Evolutionary conservation across 208 protist genomes (phyloP).

Genomic region (Lotmaria passim): DNA sequence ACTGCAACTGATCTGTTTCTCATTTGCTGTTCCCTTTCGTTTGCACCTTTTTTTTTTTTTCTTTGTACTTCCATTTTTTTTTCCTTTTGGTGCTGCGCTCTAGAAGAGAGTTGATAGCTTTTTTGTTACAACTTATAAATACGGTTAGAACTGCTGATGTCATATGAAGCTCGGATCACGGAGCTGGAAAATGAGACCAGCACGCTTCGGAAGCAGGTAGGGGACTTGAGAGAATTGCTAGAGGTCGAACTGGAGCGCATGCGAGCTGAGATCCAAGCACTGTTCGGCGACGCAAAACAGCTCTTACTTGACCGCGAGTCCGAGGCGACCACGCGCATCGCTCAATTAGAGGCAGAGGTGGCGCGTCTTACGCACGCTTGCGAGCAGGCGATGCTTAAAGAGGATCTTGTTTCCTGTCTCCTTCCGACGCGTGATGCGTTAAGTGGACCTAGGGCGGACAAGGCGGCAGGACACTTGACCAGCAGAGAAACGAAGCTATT

Average conservation of each 20-base stretch:
- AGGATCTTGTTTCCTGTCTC: slow-evolving; percentile 3
- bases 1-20: too few species aligned
- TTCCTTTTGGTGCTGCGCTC: too few species aligned
- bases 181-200: slow-evolving; percentile 22
- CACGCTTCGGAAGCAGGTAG: slow-evolving; percentile 16
- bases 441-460: too few species aligned
- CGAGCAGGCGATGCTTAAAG: slow-evolving; percentile 6
- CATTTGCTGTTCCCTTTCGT: too few species aligned
- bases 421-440: too few species aligned
- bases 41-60: too few species aligned
- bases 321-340: slow-evolving; percentile 3
- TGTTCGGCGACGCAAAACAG: slow-evolving; percentile 16
- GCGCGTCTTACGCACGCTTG: slow-evolving; percentile 3
- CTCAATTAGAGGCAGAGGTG: slow-evolving; percentile 6
- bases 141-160: background rate
- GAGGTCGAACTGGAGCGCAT: slow-evolving; percentile 18
- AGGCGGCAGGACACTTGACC: too few species aligned
- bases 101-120: slow-evolving; percentile 3
- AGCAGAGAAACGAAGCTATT: background rate
- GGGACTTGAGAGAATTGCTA: slow-evolving; percentile 9
- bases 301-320: slow-evolving; percentile 11
- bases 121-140: background rate
- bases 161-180: slow-evolving; percentile 15
- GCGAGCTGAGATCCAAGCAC: slow-evolving; percentile 4
- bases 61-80: too few species aligned